Percentiles rank a stretch among this genome's conserved stretches.
Conservation (phyloP, 306 rosid species). For the Sicyos baderoa region DNA sequence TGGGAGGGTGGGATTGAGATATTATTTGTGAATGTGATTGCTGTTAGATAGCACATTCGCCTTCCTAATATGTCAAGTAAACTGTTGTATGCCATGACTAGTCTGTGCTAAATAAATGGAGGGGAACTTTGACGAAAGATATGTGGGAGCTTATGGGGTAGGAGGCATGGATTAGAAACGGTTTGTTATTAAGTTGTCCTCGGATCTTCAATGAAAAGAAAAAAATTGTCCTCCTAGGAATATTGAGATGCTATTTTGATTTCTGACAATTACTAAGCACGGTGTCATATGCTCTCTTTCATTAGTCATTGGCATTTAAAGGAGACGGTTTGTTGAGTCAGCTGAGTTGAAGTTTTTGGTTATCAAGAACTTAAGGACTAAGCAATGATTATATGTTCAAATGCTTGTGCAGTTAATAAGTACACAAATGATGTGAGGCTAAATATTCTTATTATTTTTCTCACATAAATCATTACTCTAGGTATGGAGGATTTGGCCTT, state of each 20-base stretch:
- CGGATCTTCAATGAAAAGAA: too few relatives aligned
- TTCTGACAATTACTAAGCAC: background rate
- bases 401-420: background rate
- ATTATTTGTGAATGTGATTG: background rate
- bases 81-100: background rate
- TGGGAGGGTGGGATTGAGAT: constrained; percentile 6
- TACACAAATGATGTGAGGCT: background rate
- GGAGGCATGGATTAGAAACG: too few relatives aligned
- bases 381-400: background rate
- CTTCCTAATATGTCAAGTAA: background rate
- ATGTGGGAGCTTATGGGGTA: background rate
- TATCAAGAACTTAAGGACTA: background rate
- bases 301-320: background rate
- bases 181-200: too few relatives aligned
- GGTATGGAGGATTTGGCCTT: constrained; percentile 96
- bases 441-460: background rate
- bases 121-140: background rate
- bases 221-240: background rate
- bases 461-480: constrained; percentile 22
- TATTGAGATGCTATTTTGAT: background rate
- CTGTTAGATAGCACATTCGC: background rate
- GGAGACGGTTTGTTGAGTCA: background rate
- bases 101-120: background rate
- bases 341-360: background rate
- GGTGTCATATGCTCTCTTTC: background rate